phyloP scores from a whole-genome alignment of 2,329 filamentous ascomycete species.

The Microdochium trichocladiopsis region DNA sequence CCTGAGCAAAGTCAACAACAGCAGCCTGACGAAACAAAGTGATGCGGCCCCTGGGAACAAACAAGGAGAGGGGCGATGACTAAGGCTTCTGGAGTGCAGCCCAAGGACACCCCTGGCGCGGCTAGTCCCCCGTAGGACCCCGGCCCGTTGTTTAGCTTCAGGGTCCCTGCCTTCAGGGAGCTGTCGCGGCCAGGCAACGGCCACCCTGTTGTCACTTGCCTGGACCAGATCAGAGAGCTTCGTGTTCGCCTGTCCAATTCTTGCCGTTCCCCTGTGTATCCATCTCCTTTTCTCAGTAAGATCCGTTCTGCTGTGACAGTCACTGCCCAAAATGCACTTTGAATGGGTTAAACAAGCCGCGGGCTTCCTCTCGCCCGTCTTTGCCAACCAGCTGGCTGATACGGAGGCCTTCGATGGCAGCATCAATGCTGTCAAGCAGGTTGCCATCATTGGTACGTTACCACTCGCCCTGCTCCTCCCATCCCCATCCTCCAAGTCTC shows the following conservation, averaged over 20 bases:
- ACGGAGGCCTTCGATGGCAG: slow-evolving; percentile 29
- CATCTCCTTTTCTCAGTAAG: neutral
- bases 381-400: slow-evolving; percentile 43
- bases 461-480: slow-evolving; percentile 11
- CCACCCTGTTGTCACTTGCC: neutral
- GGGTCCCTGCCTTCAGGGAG: neutral
- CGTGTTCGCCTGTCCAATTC: too few relatives aligned
- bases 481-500: neutral
- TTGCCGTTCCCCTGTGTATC: neutral
- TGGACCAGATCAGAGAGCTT: neutral
- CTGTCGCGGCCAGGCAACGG: neutral
- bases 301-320: too few relatives aligned
- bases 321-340: neutral
- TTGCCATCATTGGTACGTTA: slow-evolving; percentile 46
- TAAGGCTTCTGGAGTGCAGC: too few relatives aligned
- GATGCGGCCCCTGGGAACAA: too few relatives aligned
- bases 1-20: too few relatives aligned
- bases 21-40: too few relatives aligned
- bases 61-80: too few relatives aligned
- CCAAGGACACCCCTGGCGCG: neutral
- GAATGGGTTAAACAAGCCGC: slow-evolving; percentile 29
- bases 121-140: neutral
- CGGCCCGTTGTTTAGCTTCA: neutral
- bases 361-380: slow-evolving; percentile 44
- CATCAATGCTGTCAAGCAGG: slow-evolving; percentile 43